phyloP scores from a whole-genome alignment of 1,284 basidiomycete species.

The Sanghuangporus weigelae region DNA sequence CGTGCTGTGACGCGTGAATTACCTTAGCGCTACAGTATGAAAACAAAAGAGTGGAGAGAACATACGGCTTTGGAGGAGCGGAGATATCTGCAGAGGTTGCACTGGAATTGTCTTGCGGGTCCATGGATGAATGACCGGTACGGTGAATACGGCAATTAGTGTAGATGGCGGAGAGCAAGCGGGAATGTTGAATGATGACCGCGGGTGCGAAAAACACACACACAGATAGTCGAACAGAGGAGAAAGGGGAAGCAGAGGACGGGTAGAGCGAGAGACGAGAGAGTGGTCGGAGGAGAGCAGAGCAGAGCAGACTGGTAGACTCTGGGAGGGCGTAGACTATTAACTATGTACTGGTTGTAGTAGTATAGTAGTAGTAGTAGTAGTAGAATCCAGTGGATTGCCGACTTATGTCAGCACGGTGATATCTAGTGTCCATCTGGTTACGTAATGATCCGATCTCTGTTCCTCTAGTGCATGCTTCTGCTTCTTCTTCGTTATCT shows the following conservation, averaged over 20 bases:
- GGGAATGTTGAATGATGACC: neutral
- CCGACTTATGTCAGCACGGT: constrained; percentile 1
- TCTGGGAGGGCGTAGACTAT: constrained; percentile 77
- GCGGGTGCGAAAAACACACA: neutral
- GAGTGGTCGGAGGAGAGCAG: constrained; percentile 67
- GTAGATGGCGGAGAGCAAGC: constrained; percentile 2
- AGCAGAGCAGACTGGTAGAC: constrained; percentile 41
- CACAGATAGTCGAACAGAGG: neutral
- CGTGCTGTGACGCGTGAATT: constrained; percentile 64
- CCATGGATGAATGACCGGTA: constrained; percentile 11
- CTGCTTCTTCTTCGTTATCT: neutral
- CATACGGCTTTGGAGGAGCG: constrained; percentile 44
- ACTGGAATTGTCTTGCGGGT: constrained; percentile 31
- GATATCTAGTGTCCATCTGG: neutral
- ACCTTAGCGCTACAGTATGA: constrained; percentile 29
- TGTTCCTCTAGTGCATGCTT: neutral
- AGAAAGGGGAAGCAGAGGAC: constrained; percentile 38
- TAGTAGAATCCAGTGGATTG: constrained; percentile 26
- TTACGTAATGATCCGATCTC: neutral
- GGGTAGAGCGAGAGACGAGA: constrained; percentile 41
- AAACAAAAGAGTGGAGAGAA: constrained; percentile 66
- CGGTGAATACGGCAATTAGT: constrained; percentile 5
- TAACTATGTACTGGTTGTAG: constrained; percentile 62
- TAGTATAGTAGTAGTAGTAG: constrained; percentile 62
- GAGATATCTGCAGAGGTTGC: neutral